These are phyloP conservation scores for Petrea volubilis DNA, from an alignment of 257 asterid species.

Conservation along the genomic window DNA sequence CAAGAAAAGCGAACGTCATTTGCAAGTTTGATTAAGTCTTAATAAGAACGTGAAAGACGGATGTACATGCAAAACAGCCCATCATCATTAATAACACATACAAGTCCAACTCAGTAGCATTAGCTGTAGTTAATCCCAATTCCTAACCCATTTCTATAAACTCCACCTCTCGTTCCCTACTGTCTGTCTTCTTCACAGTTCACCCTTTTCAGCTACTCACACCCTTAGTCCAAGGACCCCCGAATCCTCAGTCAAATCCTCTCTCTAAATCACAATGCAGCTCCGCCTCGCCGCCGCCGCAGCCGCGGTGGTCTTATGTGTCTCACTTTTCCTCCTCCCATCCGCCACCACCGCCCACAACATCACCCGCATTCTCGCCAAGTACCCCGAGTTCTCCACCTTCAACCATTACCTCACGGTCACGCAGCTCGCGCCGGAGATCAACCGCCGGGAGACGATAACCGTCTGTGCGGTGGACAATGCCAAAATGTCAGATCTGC, in stretches of 20 bases:
- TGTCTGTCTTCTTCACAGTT: conserved; percentile 1
- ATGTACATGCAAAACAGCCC: background rate
- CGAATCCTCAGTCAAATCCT: background rate
- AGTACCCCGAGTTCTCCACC: conserved; percentile 50
- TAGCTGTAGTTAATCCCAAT: conserved; percentile 9
- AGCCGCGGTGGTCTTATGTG: conserved; percentile 26
- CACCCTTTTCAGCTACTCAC: background rate
- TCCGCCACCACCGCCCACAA: conserved; percentile 51
- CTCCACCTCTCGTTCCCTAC: background rate
- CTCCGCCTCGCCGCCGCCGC: conserved; percentile 39
- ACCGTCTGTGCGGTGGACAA: conserved; percentile 69
- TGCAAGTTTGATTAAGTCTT: background rate
- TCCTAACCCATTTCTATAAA: background rate
- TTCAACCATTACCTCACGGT: conserved; percentile 60
- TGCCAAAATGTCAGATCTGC: conserved; percentile 63
- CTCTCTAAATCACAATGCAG: conserved; percentile 44
- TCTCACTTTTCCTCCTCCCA: conserved; percentile 26
- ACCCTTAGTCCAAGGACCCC: background rate
- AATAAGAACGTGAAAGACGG: background rate
- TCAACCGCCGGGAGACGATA: conserved; percentile 60
- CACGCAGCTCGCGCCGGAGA: conserved; percentile 66
- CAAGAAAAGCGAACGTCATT: background rate
- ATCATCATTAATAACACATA: background rate
- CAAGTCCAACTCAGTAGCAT: background rate
- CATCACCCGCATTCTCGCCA: conserved; percentile 54